Conservation (phyloP, 148 eudicot genomes). For the Camellia granthamiana region DNA sequence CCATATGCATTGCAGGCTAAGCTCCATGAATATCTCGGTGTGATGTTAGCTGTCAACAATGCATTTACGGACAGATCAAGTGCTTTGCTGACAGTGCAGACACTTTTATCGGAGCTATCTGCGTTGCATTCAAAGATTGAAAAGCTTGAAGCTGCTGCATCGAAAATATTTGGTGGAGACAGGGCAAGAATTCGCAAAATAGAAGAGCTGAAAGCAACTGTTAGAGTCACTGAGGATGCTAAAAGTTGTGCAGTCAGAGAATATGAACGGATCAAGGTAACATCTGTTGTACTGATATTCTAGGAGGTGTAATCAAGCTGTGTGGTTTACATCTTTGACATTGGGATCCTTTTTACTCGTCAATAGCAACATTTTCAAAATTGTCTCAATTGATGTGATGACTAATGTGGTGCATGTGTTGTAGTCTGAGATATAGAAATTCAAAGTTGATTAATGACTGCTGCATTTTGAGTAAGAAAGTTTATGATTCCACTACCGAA, state of each 20-base stretch:
- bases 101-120: constrained; percentile 74
- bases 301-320: neutral
- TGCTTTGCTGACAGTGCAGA: constrained; percentile 94
- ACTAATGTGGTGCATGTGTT: neutral
- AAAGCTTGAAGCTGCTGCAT: constrained; percentile 89
- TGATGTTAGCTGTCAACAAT: constrained; percentile 89
- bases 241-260: constrained; percentile 76
- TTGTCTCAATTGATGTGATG: constrained; percentile 1
- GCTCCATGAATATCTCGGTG: constrained; percentile 96
- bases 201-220: constrained; percentile 81
- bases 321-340: neutral
- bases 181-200: constrained; percentile 81
- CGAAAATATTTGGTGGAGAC: constrained; percentile 97
- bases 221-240: constrained; percentile 82
- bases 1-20: constrained; percentile 62
- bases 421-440: neutral
- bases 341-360: neutral
- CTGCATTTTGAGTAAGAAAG: neutral
- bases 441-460: neutral
- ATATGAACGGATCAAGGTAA: constrained; percentile 90
- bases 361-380: neutral
- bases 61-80: constrained; percentile 91
- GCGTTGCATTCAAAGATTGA: constrained; percentile 70
- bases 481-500: neutral
- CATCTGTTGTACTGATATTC: neutral